phyloP scores from a whole-genome alignment of 371 early-diverging fungal genomes.

The Actinomucor elegans region DNA sequence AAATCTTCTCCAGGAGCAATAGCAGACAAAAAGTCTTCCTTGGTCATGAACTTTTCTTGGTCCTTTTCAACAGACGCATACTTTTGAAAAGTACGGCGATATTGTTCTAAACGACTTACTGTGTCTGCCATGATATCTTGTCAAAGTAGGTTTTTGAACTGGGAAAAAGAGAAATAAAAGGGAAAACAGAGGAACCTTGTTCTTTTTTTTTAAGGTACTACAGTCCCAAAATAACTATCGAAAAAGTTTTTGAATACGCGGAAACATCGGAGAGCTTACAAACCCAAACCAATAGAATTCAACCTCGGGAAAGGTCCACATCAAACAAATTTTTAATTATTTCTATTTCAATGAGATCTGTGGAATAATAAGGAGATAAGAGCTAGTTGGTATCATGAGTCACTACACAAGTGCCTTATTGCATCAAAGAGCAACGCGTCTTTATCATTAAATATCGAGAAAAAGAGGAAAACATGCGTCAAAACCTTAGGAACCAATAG shows the following conservation, averaged over 20 bases:
- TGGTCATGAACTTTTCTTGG: slow-evolving; percentile 59
- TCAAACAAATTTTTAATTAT: not conserved
- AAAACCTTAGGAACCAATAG: not conserved
- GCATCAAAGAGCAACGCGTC: too few relatives aligned
- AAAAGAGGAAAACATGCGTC: not conserved
- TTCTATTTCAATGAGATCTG: not conserved
- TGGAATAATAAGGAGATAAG: not conserved
- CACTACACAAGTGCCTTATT: too few relatives aligned
- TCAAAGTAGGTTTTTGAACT: not conserved
- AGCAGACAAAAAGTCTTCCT: slow-evolving; percentile 70
- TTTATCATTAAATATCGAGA: not conserved
- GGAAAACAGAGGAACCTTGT: too few relatives aligned
- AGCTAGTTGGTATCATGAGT: too few relatives aligned
- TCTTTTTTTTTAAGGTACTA: too few relatives aligned
- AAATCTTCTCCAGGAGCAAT: slow-evolving; percentile 69
- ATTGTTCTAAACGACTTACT: slow-evolving; percentile 40
- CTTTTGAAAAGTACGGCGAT: slow-evolving; percentile 61
- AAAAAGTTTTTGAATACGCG: slow-evolving; percentile 7
- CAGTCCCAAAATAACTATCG: not conserved
- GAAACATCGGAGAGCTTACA: slow-evolving; percentile 22
- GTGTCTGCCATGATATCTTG: slow-evolving; percentile 9
- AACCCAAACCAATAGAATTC: slow-evolving; percentile 9
- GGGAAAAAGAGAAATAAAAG: not conserved
- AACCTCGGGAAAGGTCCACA: not conserved
- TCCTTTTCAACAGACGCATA: slow-evolving; percentile 63